Conservation (phyloP, 1,139 yeast species). For the Candida frijolesensis region DNA sequence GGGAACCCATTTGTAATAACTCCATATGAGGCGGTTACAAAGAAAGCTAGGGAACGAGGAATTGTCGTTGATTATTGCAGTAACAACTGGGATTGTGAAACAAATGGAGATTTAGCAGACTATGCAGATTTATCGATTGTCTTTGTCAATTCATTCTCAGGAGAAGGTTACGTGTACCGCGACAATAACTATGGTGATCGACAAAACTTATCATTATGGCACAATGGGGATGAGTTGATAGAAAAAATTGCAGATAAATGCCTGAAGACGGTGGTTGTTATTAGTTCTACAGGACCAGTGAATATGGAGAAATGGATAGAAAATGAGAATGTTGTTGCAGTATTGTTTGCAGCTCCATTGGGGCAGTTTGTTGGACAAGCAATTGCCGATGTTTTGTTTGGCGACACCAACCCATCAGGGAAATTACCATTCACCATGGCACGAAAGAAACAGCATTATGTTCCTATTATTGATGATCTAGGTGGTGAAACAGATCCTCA, state of each 20-base stretch:
- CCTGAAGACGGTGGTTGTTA: conserved; percentile 57
- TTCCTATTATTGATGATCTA: conserved; percentile 46
- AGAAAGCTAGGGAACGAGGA: conserved; percentile 43
- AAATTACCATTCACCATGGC: conserved; percentile 67
- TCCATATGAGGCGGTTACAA: conserved; percentile 54
- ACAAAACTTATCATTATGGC: conserved; percentile 58
- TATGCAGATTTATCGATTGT: conserved; percentile 55
- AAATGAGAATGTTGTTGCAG: conserved; percentile 58
- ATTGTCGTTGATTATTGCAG: conserved; percentile 46
- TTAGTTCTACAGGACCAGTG: conserved; percentile 62
- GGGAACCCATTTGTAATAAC: conserved; percentile 56
- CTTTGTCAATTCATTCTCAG: conserved; percentile 54
- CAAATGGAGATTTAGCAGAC: conserved; percentile 46
- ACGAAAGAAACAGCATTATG: conserved; percentile 54
- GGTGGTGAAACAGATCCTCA: conserved; percentile 42
- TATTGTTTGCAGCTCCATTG: conserved; percentile 55
- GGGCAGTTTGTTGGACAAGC: conserved; percentile 56
- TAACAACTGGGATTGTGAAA: conserved; percentile 48
- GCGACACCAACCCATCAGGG: conserved; percentile 64
- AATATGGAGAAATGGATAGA: conserved; percentile 62
- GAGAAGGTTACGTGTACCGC: conserved; percentile 60
- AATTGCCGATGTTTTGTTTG: conserved; percentile 50
- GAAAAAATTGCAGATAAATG: conserved; percentile 49
- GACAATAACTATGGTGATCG: conserved; percentile 67
- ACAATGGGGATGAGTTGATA: conserved; percentile 60